Conservation (phyloP, 306 rosid species). For the Pterocarpus macrocarpus region DNA sequence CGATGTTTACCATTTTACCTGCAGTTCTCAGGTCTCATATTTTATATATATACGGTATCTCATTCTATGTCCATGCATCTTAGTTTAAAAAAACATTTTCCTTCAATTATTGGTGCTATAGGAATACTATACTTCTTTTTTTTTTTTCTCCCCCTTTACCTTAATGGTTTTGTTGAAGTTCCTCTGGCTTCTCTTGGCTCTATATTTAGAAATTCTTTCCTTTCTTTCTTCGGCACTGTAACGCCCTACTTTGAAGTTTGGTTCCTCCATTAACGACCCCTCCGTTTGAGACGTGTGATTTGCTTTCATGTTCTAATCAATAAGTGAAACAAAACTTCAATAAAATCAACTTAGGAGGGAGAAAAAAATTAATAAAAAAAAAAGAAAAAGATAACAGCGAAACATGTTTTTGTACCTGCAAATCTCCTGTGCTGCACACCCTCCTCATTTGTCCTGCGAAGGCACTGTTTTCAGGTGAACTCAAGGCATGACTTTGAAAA, state of each 20-base stretch:
- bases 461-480: conserved; percentile 59
- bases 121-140: neutral
- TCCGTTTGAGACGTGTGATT: conserved; percentile 56
- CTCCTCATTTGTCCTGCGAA: conserved; percentile 69
- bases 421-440: conserved; percentile 90
- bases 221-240: conserved; percentile 89
- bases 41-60: too few species aligned
- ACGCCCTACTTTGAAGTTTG: conserved; percentile 73
- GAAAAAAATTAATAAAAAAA: neutral
- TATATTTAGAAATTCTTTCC: conserved; percentile 87
- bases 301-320: conserved; percentile 56
- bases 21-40: too few species aligned
- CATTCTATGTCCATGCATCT: too few species aligned
- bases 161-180: conserved; percentile 96
- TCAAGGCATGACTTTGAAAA: conserved; percentile 55
- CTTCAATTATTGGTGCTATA: neutral
- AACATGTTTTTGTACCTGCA: conserved; percentile 62
- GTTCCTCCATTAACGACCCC: conserved; percentile 62
- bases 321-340: neutral
- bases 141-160: conserved; percentile 49
- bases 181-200: conserved; percentile 90
- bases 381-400: neutral
- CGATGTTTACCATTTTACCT: too few species aligned
- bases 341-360: neutral
- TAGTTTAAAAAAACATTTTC: too few species aligned